Base-by-base conservation (phyloP, 1,284 basidiomycete genomes). In the Kwoniella shivajii region DNA sequence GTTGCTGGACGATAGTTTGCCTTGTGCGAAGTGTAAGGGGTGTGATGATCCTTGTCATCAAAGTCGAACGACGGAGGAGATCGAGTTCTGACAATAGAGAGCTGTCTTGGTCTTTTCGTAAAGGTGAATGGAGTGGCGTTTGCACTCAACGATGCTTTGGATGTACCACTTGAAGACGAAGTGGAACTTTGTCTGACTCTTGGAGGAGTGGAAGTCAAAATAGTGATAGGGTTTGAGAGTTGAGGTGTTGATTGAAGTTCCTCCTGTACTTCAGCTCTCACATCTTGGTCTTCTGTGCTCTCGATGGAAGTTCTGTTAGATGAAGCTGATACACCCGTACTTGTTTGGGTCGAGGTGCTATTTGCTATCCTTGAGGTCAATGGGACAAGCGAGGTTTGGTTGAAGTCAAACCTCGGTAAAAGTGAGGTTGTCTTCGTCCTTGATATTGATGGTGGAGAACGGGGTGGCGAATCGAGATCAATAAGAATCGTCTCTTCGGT, bases 21-120 rank as follows among this genome's bases (percentile, higher is more conserved):
- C 20, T 33, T 39, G 2, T 30, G 31, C 0, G 31, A n/a, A 48
- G n/a, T 14, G n/a, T n/a, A n/a, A n/a, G n/a, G n/a, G 9, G 34
- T 27, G 6, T n/a, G 33, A n/a, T 31, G 30, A 30, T 50, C 1
- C 9, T 37, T 22, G 22, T 26, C 22, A 24, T 41, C 31, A 22
- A 34, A 51, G 11, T 33, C 24, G 41, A 51, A 51, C 7, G 50
- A 43, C 4, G 39, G 50, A 18, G 50, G 50, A 10, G 50, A 22
- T 24, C 33, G 29, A 27, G 34, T 33, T 36, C 50, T 29, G 14
- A 43, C 39, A 14, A 51, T 36, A 4, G 50, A 51, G 7, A 43
- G 7, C 22, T 41, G 39, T 43, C 41, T 51, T 13, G 50, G 50
- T 26, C 37, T 31, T 9, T 34, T 36, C 10, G 43, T 24, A 20